Base-by-base conservation (phyloP, 2,329 filamentous ascomycete species). In the Trichoderma harzianum region DNA sequence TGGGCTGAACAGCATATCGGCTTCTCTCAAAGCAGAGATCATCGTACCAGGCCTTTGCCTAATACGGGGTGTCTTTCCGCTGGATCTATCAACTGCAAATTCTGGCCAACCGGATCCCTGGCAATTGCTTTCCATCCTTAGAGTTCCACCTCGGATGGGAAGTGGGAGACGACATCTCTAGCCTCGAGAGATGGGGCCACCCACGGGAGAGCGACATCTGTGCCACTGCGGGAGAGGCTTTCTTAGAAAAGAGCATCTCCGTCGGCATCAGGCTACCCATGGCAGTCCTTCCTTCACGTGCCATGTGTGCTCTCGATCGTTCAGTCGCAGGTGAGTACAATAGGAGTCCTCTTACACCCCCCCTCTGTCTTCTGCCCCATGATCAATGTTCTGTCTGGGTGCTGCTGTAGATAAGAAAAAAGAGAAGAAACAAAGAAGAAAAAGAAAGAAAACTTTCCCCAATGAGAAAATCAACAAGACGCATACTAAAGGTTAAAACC, bases 161-260 rank as follows among this genome's bases (percentile, higher is more conserved):
- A 57, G 64, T 71, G 69, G 69, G 69, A 72, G 47, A 51, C 51
- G 11, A 58, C 24, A 58, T n/a, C 66, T 51, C 57, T 61, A 61
- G 28, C 6, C 53, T 10, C n/a, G 32, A 18, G 53, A 28, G 30
- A 69, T 73, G 73, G 68, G 58, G 18, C 73, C 72, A 5, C 69
- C 58, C 51, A 57, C 73, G n/a, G 69, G 69, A 26, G 71, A 74
- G 67, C 78, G 79, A n/a, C 79, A 80, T 76, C 70, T 75, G 8
- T 83, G 82, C 62, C 81, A 83, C 55, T 83, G 82, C 69, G 82
- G 82, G 14, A 82, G 81, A 73, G 78, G 78, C 24, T 83, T 83
- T 70, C 77, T 83, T 55, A 76, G 82, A 71, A 83, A 83, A 65
- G 82, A 83, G 71, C 82, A 83, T 55, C 74, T 83, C 47, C 74